Evolutionary conservation across 2,329 filamentous ascomycete genomes (phyloP).

Genomic region (Elsinoe arachidis): DNA sequence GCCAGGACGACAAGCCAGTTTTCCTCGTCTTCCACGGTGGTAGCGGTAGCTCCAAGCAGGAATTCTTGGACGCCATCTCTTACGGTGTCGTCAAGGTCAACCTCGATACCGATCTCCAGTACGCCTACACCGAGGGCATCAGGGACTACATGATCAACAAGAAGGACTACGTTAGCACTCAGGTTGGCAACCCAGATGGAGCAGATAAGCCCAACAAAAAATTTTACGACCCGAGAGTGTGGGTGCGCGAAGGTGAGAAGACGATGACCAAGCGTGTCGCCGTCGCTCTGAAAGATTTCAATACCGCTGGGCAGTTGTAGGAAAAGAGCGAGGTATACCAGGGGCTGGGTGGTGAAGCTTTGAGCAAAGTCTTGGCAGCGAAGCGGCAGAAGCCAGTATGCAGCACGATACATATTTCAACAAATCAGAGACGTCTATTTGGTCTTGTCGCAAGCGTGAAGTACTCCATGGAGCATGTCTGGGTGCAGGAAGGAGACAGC

Average conservation of each 20-base stretch:
- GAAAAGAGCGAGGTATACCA: constrained; percentile 4
- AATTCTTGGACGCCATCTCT: constrained; percentile 80
- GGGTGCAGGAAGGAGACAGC: too few relatives aligned
- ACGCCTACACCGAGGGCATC: constrained; percentile 83
- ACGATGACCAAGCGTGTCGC: constrained; percentile 77
- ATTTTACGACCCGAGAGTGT: constrained; percentile 69
- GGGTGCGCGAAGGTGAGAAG: constrained; percentile 96
- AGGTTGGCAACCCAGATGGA: constrained; percentile 92
- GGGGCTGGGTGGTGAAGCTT: neutral
- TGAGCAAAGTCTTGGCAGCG: neutral
- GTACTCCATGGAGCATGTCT: too few relatives aligned
- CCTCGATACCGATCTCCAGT: constrained; percentile 96
- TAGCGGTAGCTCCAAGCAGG: constrained; percentile 80
- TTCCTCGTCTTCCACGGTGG: constrained; percentile 99
- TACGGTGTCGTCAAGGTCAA: constrained; percentile 99
- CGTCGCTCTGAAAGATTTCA: constrained; percentile 85
- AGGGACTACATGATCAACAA: constrained; percentile 90
- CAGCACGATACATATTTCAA: neutral
- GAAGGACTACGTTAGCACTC: constrained; percentile 82
- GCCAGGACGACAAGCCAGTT: constrained; percentile 77
- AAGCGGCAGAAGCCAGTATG: neutral
- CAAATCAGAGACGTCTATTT: neutral
- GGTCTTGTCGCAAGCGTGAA: neutral
- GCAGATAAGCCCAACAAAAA: constrained; percentile 98
- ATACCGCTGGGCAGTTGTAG: constrained; percentile 69